Conservation (phyloP, 1,284 basidiomycete genomes). For the Athelia sp. region DNA sequence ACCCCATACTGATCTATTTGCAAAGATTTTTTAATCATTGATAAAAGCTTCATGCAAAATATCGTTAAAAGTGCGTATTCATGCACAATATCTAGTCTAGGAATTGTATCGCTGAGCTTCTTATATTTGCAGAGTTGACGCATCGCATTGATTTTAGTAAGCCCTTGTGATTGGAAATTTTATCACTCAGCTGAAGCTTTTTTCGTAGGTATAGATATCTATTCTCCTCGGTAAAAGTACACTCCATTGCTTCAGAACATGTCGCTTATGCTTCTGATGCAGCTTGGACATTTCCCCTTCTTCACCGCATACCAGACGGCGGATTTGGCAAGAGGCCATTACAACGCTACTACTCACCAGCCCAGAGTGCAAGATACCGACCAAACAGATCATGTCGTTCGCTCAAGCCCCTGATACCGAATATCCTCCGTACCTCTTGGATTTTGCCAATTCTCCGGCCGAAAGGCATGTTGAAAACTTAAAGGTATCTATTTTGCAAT, state of each 20-base stretch:
- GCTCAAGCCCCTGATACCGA: conserved; percentile 51
- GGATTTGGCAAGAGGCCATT: conserved; percentile 83
- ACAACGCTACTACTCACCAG: conserved; percentile 64
- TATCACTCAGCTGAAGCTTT: conserved; percentile 3
- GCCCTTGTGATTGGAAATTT: conserved; percentile 15
- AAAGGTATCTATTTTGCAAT: conserved; percentile 45
- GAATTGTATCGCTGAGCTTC: conserved; percentile 18
- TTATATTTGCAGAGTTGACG: conserved; percentile 39
- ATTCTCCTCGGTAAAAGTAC: conserved; percentile 56
- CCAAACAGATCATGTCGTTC: conserved; percentile 55
- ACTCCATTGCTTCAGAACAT: background rate
- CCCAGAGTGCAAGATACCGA: conserved; percentile 57
- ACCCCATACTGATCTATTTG: background rate
- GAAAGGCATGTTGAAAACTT: conserved; percentile 80
- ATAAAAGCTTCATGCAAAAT: conserved; percentile 42
- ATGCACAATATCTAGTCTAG: conserved; percentile 2
- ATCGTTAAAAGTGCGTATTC: conserved; percentile 49
- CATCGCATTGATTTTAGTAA: conserved; percentile 72
- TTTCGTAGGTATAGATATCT: conserved; percentile 64
- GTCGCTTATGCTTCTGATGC: conserved; percentile 24
- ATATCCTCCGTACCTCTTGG: conserved; percentile 70
- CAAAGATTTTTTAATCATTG: conserved; percentile 65
- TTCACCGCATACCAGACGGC: conserved; percentile 61
- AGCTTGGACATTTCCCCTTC: conserved; percentile 54
- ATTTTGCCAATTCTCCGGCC: conserved; percentile 63